Base-by-base conservation (phyloP, 2,329 filamentous ascomycete species). In the Fusarium denticulatum region DNA sequence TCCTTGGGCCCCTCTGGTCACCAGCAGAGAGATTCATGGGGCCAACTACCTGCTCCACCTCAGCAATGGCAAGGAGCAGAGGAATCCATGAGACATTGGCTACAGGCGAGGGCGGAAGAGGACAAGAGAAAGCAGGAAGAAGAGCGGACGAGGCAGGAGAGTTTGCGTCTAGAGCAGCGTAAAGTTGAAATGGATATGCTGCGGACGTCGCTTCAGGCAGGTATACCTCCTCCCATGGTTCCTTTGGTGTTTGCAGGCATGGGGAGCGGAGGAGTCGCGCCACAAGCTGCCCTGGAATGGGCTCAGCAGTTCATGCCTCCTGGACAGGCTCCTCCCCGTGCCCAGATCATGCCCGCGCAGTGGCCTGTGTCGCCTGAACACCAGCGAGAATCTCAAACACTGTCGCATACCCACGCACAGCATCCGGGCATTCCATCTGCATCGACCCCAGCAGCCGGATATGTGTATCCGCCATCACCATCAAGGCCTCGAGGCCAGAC, bases 181-280 rank as follows among this genome's bases (percentile, higher is more conserved):
- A 91, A 87, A 76, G 87, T 94, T 63, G 93, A 95, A 81, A 89
- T 92, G 78, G 90, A 90, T 50, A 94, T 95, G 82, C 82, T 95
- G 64, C 86, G 88, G 61, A 90, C 92, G 28, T 93, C 92, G 6
- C 81, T 95, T 60, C 86, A 87, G 60, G 90, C 91, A 42, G 92
- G 93, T 16, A 90, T 95, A 57, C 93, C 93, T 15, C 92, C 93
- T 18, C 87, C 91, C 40, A 89, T 95, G 87, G 88, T 95, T 32
- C 93, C 93, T 12, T 84, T 94, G 67, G 90, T 95, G 30, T 94
- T 95, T 81, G 89, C 91, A 18, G 91, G 91, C 47, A 91, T 94
- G 86, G 88, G 88, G 50, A 75, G 74, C 30, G 91, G 91, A 43
- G 90, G 90, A 40, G 85, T 86, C 61, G 81, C 92, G 34, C 86